phyloP scores from a whole-genome alignment of 1,284 basidiomycete genomes.

The Moesziomyces sp. region DNA sequence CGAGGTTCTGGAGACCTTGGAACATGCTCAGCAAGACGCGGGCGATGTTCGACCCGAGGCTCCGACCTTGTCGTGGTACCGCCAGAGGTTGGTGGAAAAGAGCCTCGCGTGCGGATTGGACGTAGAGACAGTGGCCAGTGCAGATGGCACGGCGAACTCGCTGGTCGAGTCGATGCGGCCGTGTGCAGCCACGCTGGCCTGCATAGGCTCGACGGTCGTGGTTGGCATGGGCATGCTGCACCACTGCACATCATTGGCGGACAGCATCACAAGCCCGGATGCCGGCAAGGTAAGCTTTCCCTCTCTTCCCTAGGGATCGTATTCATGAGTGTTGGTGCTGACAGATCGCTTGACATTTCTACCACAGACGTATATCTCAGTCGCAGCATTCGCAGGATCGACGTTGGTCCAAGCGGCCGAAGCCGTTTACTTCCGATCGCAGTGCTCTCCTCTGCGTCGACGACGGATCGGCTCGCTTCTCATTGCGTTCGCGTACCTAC shows the following conservation, averaged over 20 bases:
- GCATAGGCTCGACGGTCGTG: constrained; percentile 9
- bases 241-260: constrained; percentile 1
- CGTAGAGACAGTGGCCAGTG: background rate
- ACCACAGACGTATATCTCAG: background rate
- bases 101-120: constrained; percentile 4
- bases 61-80: constrained; percentile 29
- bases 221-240: constrained; percentile 5
- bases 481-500: constrained; percentile 53
- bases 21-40: background rate
- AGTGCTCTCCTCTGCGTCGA: constrained; percentile 1
- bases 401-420: background rate
- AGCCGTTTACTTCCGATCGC: constrained; percentile 6
- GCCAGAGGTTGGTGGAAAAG: constrained; percentile 14
- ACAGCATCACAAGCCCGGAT: background rate
- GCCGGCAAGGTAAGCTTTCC: background rate
- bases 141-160: constrained; percentile 6
- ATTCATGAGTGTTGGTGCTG: background rate
- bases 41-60: constrained; percentile 28
- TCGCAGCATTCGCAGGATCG: background rate
- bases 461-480: constrained; percentile 43
- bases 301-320: background rate
- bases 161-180: constrained; percentile 29
- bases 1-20: constrained; percentile 6
- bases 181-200: constrained; percentile 11
- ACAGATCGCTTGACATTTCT: too few relatives aligned